phyloP scores from a whole-genome alignment of 371 early-diverging fungal genomes.

The Fennellomyces sp. region DNA sequence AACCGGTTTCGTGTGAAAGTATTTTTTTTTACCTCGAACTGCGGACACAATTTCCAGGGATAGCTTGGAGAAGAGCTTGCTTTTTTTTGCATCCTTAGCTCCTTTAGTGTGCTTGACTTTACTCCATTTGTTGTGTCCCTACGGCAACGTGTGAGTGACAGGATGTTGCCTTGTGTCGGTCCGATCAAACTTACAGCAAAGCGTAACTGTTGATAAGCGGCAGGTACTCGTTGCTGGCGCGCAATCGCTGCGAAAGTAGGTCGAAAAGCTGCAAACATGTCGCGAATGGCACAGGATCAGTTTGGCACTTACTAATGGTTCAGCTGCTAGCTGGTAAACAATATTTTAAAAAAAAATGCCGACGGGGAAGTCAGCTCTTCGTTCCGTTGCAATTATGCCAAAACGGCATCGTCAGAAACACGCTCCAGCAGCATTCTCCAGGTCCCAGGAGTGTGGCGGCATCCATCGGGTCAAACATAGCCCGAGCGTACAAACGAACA shows the following conservation, averaged over 20 bases:
- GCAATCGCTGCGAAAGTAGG: background rate
- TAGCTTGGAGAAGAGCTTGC: constrained; percentile 58
- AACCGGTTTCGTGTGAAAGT: background rate
- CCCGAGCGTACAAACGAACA: too few species aligned
- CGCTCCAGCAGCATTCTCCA: too few species aligned
- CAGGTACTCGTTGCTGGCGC: constrained; percentile 4
- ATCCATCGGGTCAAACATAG: too few species aligned
- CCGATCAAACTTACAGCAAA: constrained; percentile 36
- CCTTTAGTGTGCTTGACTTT: constrained; percentile 71
- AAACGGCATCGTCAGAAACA: too few species aligned
- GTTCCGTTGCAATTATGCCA: too few species aligned
- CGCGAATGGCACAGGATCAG: too few species aligned
- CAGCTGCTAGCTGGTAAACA: too few species aligned
- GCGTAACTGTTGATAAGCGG: constrained; percentile 31
- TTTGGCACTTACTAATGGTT: too few species aligned
- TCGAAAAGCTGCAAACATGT: background rate
- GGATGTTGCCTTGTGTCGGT: background rate
- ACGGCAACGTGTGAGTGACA: background rate
- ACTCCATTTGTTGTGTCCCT: constrained; percentile 75
- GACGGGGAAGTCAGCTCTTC: too few species aligned
- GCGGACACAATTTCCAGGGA: constrained; percentile 64
- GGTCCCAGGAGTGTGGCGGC: too few species aligned
- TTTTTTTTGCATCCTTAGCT: constrained; percentile 58
- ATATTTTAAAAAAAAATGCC: too few species aligned
- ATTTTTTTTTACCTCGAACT: constrained; percentile 41